A percentile compares a stretch with the other conserved stretches of the same genome.
These are phyloP conservation scores for Paramecium tetraurelia DNA, from an alignment of 73 alveolate genomes.

Conservation along the genomic window DNA sequence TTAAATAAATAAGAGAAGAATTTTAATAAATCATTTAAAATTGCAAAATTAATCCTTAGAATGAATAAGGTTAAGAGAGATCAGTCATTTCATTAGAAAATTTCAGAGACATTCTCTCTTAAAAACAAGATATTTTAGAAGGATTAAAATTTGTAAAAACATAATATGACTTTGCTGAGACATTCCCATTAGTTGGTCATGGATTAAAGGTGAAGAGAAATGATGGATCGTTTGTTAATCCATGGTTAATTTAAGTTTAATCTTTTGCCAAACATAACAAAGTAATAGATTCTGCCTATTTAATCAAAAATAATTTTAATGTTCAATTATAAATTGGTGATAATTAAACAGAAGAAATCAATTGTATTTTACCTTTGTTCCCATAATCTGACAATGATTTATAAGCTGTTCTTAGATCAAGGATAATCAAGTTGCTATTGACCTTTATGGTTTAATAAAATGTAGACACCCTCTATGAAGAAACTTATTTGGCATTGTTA, in stretches of 20 bases:
- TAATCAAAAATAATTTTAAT: slow-evolving; percentile 8
- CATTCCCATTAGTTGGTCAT: slow-evolving; percentile 44
- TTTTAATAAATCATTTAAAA: not conserved
- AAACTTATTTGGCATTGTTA: slow-evolving; percentile 36
- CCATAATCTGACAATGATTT: slow-evolving; percentile 8
- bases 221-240: slow-evolving; percentile 34
- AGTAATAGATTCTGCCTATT: slow-evolving; percentile 6
- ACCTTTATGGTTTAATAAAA: slow-evolving; percentile 53
- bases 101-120: not conserved
- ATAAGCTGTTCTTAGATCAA: slow-evolving; percentile 50
- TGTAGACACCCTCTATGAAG: slow-evolving; percentile 47
- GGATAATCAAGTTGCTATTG: slow-evolving; percentile 34
- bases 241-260: slow-evolving; percentile 30
- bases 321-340: slow-evolving; percentile 10
- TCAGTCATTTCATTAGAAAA: slow-evolving; percentile 18
- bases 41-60: not conserved
- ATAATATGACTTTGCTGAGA: slow-evolving; percentile 55
- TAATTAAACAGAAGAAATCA: slow-evolving; percentile 20
- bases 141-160: slow-evolving; percentile 13
- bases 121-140: not conserved
- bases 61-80: slow-evolving; percentile 24
- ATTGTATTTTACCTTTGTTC: slow-evolving; percentile 39
- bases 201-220: slow-evolving; percentile 46
- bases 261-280: slow-evolving; percentile 7
- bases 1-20: slow-evolving; percentile 7